Evolutionary conservation across 75 land plant genomes (phyloP), one percentile per base, ranked within the genome.

Genomic region (Ceratopteris richardii): DNA sequence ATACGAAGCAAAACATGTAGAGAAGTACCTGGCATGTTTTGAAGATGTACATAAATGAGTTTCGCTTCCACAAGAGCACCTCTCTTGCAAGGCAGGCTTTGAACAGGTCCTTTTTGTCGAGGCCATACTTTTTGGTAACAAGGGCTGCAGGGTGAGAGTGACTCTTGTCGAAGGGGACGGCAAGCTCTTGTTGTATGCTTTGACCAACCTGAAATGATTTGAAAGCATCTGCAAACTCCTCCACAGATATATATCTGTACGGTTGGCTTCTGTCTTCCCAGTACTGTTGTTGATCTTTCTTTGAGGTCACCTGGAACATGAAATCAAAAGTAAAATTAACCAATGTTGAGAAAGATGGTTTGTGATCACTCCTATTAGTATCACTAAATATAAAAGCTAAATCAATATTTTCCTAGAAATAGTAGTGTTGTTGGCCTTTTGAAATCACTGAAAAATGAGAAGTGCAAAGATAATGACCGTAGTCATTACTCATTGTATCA

Each of bases 221-320:
- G 66, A 88, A 87, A 26, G 43, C 44, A 17, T 77, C 44, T 17
- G 67, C 74, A 64, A 92, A 87, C 23, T 82, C 85, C 4, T 71
- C 21, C 16, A 74, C 86, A 16, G 93, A 46, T 17, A 92, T 51
- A 43, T 69, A 92, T 13, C 44, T 53, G 33, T 87, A 88, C 23
- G 83, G 74, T 46, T 71, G 58, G 14, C 64, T 44, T 44, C 60
- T 78, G 46, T 67, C 72, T 7, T 16, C 54, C 94, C 97, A 92
- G 51, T 92, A 92, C 33, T 92, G 97, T 27, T 80, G 78, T 71
- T 92, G 97, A 43, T 92, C 97, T 57, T 84, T 92, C 44, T 57
- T 76, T 52, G 97, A 92, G 20, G 86, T 92, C 2, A 76, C 77
- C 77, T 74, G 57, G 11, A 41, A 17, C 20, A 4, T 11, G 51